Percentiles rank a stretch among this genome's conserved stretches.
phyloP scores from a whole-genome alignment of 441 rosid species.

The Populus trichocarpa region DNA sequence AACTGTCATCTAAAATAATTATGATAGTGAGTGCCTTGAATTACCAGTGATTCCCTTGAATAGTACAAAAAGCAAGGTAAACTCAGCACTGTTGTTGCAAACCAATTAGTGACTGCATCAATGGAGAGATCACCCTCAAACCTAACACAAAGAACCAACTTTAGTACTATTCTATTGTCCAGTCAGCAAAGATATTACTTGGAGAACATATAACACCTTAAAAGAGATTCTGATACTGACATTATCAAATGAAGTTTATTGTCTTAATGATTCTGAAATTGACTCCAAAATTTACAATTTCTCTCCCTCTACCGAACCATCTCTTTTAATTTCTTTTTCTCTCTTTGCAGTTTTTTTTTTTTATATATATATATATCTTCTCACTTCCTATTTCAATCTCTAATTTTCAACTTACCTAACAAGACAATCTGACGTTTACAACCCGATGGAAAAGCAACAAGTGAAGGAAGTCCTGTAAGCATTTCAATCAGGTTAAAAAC shows the following conservation, averaged over 20 bases:
- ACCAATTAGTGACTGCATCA: constrained; percentile 89
- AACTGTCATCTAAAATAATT: background rate
- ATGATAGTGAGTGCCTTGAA: constrained; percentile 4
- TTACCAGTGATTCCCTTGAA: constrained; percentile 90
- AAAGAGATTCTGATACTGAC: background rate
- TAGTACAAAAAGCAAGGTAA: constrained; percentile 89
- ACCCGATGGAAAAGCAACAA: constrained; percentile 70
- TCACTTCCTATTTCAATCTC: constrained; percentile 6
- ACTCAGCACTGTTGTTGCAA: constrained; percentile 61
- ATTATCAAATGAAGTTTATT: background rate
- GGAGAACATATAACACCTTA: background rate
- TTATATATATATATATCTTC: background rate
- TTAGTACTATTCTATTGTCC: constrained; percentile 8
- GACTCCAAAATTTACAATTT: background rate
- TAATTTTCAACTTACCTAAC: constrained; percentile 51
- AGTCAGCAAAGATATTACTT: background rate
- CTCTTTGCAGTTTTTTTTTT: background rate
- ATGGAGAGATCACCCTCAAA: constrained; percentile 74
- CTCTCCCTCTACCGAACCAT: background rate
- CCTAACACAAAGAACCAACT: constrained; percentile 39
- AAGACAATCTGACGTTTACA: constrained; percentile 72
- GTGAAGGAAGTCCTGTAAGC: constrained; percentile 76
- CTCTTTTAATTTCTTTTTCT: background rate
- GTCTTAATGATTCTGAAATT: background rate
- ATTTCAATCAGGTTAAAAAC: constrained; percentile 29